Percentiles rank a stretch among this genome's conserved stretches.
These are phyloP conservation scores for Abeoforma whisleri DNA, from an alignment of 78 protist species.

Conservation along the genomic window DNA sequence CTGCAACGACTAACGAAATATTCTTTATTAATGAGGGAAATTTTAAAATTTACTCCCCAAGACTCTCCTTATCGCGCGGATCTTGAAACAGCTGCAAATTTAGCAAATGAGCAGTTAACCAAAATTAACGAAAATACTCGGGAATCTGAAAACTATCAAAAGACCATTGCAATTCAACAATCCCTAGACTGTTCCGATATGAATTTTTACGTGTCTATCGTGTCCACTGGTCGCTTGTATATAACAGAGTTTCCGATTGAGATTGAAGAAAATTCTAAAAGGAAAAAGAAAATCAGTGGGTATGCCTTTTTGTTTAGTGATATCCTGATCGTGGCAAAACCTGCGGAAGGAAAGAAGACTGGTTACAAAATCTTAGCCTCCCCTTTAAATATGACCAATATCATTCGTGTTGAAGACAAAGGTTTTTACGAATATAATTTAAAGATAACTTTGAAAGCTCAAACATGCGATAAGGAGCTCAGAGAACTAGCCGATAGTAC, in stretches of 20 bases:
- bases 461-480: too few species aligned
- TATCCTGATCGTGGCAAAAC: too few species aligned
- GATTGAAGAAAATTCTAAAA: neutral
- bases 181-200: neutral
- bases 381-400: too few species aligned
- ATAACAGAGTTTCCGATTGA: neutral
- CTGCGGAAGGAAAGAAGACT: too few species aligned
- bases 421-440: too few species aligned
- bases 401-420: too few species aligned
- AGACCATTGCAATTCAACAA: neutral
- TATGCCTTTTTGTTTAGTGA: conserved; percentile 2
- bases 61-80: neutral
- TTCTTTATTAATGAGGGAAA: neutral
- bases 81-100: neutral
- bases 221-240: neutral
- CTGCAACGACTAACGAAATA: conserved; percentile 5
- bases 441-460: too few species aligned
- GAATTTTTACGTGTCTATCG: neutral
- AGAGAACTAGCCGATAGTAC: too few species aligned
- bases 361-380: too few species aligned
- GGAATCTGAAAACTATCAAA: neutral
- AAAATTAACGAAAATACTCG: neutral
- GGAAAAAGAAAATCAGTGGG: neutral
- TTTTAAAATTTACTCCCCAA: neutral
- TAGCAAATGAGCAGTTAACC: neutral